phyloP scores from a whole-genome alignment of 352 stramenopile genomes.

The Pythium phragmiticola region DNA sequence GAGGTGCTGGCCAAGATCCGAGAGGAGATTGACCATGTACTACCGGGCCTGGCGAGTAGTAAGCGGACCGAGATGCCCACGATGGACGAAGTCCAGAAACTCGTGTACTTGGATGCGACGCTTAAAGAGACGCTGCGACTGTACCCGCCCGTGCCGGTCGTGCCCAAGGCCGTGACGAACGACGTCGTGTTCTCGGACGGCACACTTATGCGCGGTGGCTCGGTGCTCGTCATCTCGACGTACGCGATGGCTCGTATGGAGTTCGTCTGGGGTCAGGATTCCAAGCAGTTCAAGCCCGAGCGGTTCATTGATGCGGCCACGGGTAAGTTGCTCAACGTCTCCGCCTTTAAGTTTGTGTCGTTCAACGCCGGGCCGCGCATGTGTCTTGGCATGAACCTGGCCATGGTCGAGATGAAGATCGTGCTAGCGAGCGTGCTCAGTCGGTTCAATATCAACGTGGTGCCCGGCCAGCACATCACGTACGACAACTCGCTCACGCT shows the following conservation, averaged over 20 bases:
- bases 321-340: conserved; percentile 27
- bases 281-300: conserved; percentile 35
- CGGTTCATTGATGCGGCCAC: conserved; percentile 28
- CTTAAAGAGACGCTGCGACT: conserved; percentile 47
- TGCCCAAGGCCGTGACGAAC: conserved; percentile 20
- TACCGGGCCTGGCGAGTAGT: conserved; percentile 17
- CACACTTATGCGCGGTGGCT: conserved; percentile 25
- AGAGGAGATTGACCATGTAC: conserved; percentile 35
- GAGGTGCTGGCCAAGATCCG: conserved; percentile 46
- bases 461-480: conserved; percentile 32
- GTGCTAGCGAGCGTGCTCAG: conserved; percentile 53
- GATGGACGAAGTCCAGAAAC: conserved; percentile 45
- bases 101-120: conserved; percentile 47
- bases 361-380: conserved; percentile 56
- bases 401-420: conserved; percentile 81
- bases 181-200: conserved; percentile 38
- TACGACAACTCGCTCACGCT: conserved; percentile 52
- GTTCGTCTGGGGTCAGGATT: conserved; percentile 36
- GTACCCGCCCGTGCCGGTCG: conserved; percentile 38
- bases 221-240: conserved; percentile 22
- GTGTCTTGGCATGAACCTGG: conserved; percentile 60
- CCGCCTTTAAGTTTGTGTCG: conserved; percentile 59
- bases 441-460: conserved; percentile 48
- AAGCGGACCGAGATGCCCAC: conserved; percentile 22
- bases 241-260: conserved; percentile 34